A percentile compares a stretch with the other conserved stretches of the same genome.
phyloP scores from a whole-genome alignment of 164 flowering plant species.

The Buxus sempervirens region DNA sequence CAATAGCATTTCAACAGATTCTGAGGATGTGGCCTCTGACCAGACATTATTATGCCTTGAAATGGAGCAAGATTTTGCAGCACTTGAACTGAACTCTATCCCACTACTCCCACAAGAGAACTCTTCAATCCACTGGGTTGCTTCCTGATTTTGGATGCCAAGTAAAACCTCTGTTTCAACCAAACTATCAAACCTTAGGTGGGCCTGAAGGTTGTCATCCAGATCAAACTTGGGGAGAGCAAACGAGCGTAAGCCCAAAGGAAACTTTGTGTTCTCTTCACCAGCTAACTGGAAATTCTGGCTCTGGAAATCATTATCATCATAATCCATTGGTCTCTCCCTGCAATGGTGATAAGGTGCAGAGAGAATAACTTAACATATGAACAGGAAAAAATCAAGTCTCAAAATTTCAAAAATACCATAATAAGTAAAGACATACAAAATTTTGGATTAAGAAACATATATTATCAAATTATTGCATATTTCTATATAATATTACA shows the following conservation, averaged over 20 bases:
- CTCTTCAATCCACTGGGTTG: conserved; percentile 87
- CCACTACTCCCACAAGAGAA: conserved; percentile 68
- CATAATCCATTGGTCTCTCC: conserved; percentile 89
- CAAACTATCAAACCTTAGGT: conserved; percentile 77
- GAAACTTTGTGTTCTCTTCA: conserved; percentile 65
- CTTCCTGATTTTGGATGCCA: conserved; percentile 78
- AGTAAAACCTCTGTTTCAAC: conserved; percentile 89
- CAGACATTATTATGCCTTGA: conserved; percentile 84
- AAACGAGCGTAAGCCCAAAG: conserved; percentile 64
- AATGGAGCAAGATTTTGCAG: conserved; percentile 74
- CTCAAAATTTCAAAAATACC: not conserved
- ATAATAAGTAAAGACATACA: not conserved
- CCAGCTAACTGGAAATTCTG: conserved; percentile 75
- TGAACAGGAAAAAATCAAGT: not conserved
- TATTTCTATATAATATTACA: too few relatives aligned
- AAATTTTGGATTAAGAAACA: too few relatives aligned
- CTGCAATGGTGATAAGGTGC: conserved; percentile 31
- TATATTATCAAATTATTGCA: too few relatives aligned
- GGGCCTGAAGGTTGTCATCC: conserved; percentile 59
- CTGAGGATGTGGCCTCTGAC: conserved; percentile 97
- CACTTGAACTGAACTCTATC: conserved; percentile 66
- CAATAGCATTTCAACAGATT: conserved; percentile 95
- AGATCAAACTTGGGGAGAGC: conserved; percentile 72
- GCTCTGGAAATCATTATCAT: conserved; percentile 80
- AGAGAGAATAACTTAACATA: not conserved